A percentile compares a stretch with the other conserved stretches of the same genome.
Conservation (phyloP, 768 basidiomycete genomes). For the Coprinellus micaceus region DNA sequence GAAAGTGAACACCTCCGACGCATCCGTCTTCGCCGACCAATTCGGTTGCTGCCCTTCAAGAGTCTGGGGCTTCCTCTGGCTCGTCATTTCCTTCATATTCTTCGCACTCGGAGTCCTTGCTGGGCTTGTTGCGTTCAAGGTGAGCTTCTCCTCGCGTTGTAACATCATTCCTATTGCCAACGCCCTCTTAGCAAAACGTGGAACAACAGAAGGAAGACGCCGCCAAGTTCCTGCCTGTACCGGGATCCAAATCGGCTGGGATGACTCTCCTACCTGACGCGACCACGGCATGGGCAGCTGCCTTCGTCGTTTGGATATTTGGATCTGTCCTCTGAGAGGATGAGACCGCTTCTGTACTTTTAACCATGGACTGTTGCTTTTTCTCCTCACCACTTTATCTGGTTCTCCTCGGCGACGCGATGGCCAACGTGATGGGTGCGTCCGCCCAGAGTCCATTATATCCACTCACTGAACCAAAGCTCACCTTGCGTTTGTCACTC, state of each 20-base stretch:
- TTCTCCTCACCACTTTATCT: no score
- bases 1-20: conserved; percentile 86
- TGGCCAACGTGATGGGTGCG: no score
- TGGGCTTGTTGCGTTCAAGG: conserved; percentile 81
- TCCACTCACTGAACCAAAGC: no score
- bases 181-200: conserved; percentile 47
- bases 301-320: background rate
- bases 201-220: conserved; percentile 52
- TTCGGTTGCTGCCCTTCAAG: conserved; percentile 84
- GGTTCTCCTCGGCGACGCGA: no score
- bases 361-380: no score
- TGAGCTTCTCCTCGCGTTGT: conserved; percentile 24
- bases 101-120: conserved; percentile 75
- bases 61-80: conserved; percentile 92
- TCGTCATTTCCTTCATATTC: conserved; percentile 67
- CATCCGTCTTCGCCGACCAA: conserved; percentile 76
- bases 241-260: background rate
- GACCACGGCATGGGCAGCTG: background rate
- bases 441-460: no score
- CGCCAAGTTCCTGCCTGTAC: conserved; percentile 49
- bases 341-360: no score
- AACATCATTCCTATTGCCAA: background rate
- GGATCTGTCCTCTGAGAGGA: background rate
- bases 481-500: no score
- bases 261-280: background rate